Evolutionary conservation across 345 rosid genomes (phyloP), one percentile per base, ranked within the genome.

Genomic region (Raphanus sativus): DNA sequence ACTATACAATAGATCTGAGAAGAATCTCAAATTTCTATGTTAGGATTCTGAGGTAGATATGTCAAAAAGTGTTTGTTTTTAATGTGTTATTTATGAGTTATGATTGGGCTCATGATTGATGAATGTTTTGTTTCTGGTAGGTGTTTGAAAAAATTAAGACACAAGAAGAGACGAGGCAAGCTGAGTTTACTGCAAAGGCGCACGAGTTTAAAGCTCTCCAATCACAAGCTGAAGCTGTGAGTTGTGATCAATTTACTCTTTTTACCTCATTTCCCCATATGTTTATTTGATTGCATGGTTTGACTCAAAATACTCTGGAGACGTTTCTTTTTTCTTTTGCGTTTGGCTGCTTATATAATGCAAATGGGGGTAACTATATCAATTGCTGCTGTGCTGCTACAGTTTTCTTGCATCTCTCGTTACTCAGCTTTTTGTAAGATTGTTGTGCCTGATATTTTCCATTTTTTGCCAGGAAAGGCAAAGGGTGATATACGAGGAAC

Each of bases 211-310:
- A 92, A 85, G 93, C 96, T 67, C 52, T 84, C 78, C 96, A 89
- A 86, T 88, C 98, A 32, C 94, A 91, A 81, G 93, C 98, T 38
- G 97, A 92, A 87, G 84, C 86, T 83, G 99, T 95, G 82, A 87
- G 88, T 2, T 28, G 21, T 0, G 21, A 62, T 78, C 17, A 48
- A 45, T 58, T 11, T 60, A 34, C 65, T 40, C 62, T 64, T 65
- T 0, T 65, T 0, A 42, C 3, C 36, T 75, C 56, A 16, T 80
- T 48, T 3, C 45, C 32, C 32, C 1, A 5, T 21, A 64, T 13
- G n/a, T 8, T 28, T 54, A 24, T 62, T 24, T 59, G 6, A 25
- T 33, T 17, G 9, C 15, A 34, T 77, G n/a, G 55, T 52, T 38
- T 62, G 29, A n/a, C 32, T 50, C 30, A 9, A 8, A 7, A 54